Conservation (phyloP, 148 eudicot species). For the Persicaria tinctoria region DNA sequence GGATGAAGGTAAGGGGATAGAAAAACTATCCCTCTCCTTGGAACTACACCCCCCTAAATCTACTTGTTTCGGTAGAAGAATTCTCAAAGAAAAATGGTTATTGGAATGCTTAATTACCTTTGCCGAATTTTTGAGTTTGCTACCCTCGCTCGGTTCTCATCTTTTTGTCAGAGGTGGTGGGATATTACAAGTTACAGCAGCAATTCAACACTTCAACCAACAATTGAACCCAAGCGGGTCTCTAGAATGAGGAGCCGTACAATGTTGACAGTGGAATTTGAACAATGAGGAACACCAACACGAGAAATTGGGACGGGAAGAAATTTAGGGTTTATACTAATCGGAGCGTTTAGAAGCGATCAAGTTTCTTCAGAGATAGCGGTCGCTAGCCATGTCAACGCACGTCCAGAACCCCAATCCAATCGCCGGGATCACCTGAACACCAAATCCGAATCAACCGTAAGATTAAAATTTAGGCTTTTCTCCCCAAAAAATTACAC, state of each 20-base stretch:
- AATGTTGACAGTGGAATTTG: not conserved
- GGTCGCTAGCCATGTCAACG: conserved; percentile 70
- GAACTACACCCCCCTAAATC: too few species aligned
- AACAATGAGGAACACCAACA: not conserved
- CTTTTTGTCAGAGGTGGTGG: not conserved
- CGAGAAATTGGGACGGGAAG: not conserved
- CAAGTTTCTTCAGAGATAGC: conserved; percentile 61
- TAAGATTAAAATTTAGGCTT: not conserved
- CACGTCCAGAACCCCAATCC: conserved; percentile 43
- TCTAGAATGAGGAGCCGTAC: not conserved
- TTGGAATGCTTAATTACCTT: too few species aligned
- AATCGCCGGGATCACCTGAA: conserved; percentile 18
- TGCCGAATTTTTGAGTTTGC: too few species aligned
- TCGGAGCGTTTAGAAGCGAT: conserved; percentile 14
- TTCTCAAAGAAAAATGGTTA: too few species aligned
- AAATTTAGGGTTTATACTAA: conserved; percentile 11
- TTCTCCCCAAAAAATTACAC: not conserved
- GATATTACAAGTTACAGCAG: not conserved
- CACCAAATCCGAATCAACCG: not conserved
- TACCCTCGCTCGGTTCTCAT: too few species aligned
- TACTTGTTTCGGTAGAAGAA: too few species aligned
- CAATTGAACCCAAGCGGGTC: not conserved
- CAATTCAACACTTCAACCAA: not conserved
- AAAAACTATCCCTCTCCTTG: too few species aligned
- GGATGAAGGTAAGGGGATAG: too few species aligned